These are phyloP conservation scores for Pythium utonaiense DNA, from an alignment of 352 stramenopile genomes.

Conservation along the genomic window DNA sequence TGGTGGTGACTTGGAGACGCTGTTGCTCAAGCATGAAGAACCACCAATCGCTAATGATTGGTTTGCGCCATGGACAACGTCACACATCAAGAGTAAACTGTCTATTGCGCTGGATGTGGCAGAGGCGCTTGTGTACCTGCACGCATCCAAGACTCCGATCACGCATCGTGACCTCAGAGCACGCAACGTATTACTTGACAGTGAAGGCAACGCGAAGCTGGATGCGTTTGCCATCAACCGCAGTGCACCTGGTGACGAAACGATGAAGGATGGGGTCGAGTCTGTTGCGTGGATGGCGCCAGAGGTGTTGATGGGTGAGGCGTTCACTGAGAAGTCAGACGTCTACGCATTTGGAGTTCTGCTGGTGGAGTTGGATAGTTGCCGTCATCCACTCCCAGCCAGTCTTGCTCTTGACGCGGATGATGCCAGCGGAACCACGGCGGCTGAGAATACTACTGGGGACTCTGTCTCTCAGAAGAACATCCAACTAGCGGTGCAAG, in stretches of 20 bases:
- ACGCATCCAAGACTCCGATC: conserved; percentile 13
- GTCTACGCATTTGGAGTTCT: conserved; percentile 29
- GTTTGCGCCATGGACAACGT: background rate
- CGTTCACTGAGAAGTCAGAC: conserved; percentile 23
- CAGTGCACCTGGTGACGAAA: background rate
- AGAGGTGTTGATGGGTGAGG: conserved; percentile 13
- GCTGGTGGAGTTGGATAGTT: conserved; percentile 22
- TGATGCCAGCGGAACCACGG: no score
- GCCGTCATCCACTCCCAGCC: background rate
- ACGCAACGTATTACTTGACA: conserved; percentile 14
- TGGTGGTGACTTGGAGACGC: background rate
- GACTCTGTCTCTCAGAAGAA: conserved; percentile 1
- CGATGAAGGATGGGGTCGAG: conserved; percentile 20
- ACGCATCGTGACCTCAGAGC: conserved; percentile 11
- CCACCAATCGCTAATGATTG: background rate
- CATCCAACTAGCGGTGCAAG: conserved; percentile 14
- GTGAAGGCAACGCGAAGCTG: background rate
- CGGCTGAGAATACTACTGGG: background rate
- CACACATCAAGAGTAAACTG: background rate
- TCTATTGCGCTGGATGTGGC: conserved; percentile 7
- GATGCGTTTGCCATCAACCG: conserved; percentile 13
- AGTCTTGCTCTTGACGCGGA: no score
- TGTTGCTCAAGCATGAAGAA: background rate
- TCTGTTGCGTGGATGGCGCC: conserved; percentile 12
- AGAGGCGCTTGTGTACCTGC: conserved; percentile 18